Evolutionary conservation across 2,329 filamentous ascomycete species (phyloP).

Genomic region (Trematosphaeria pertusa): DNA sequence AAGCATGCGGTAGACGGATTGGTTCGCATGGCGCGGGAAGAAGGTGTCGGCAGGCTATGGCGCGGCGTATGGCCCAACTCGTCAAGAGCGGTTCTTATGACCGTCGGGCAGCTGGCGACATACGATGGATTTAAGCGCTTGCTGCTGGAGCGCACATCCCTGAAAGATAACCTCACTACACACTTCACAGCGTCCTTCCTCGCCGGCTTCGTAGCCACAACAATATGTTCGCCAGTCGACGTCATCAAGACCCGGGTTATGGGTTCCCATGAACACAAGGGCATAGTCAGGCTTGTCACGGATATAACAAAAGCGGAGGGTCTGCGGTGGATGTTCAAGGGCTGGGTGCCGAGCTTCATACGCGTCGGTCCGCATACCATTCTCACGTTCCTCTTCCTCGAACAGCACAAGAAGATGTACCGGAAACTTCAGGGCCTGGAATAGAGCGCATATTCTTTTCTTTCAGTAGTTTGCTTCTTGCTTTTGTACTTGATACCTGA

Average conservation of each 20-base stretch:
- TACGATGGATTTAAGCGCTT: slow-evolving; percentile 83
- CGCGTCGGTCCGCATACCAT: slow-evolving; percentile 78
- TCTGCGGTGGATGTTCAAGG: slow-evolving; percentile 83
- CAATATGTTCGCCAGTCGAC: slow-evolving; percentile 83
- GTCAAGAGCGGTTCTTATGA: slow-evolving; percentile 85
- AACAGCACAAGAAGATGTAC: slow-evolving; percentile 84
- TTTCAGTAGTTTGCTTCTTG: slow-evolving; percentile 4
- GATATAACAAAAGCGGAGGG: slow-evolving; percentile 76
- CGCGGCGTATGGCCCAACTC: slow-evolving; percentile 86
- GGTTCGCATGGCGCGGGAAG: slow-evolving; percentile 82
- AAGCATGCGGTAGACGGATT: slow-evolving; percentile 87
- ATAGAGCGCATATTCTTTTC: slow-evolving; percentile 3
- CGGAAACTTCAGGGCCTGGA: slow-evolving; percentile 44
- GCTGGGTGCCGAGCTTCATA: slow-evolving; percentile 83
- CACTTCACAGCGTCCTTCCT: slow-evolving; percentile 81
- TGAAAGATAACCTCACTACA: slow-evolving; percentile 72
- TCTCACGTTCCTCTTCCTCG: slow-evolving; percentile 84
- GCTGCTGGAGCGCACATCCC: slow-evolving; percentile 69
- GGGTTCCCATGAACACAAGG: slow-evolving; percentile 66
- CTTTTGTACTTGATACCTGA: not conserved
- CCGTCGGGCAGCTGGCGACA: slow-evolving; percentile 79
- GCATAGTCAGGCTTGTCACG: slow-evolving; percentile 65
- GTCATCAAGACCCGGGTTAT: slow-evolving; percentile 91
- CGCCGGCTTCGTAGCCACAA: slow-evolving; percentile 83
- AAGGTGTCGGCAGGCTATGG: slow-evolving; percentile 79